A percentile compares a stretch with the other conserved stretches of the same genome.
Conservation (phyloP, 2,329 filamentous ascomycete species). For the Elsinoe fawcettii region DNA sequence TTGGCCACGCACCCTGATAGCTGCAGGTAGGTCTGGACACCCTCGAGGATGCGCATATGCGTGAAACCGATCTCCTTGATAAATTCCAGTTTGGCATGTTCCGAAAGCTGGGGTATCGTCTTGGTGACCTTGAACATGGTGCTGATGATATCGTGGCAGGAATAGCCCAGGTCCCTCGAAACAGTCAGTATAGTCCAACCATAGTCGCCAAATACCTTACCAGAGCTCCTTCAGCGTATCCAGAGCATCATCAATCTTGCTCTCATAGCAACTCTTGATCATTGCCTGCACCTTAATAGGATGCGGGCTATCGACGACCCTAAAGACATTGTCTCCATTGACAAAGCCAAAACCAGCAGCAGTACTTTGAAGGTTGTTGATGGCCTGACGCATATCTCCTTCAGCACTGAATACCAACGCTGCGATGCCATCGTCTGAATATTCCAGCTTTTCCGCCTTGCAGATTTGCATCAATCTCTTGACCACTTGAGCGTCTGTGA, state of each 20-base stretch:
- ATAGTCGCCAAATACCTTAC: constrained; percentile 37
- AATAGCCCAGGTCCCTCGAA: constrained; percentile 74
- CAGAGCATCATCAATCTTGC: constrained; percentile 78
- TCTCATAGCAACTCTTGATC: constrained; percentile 94
- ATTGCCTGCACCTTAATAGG: constrained; percentile 98
- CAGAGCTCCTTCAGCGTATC: constrained; percentile 85
- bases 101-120: constrained; percentile 81
- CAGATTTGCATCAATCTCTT: constrained; percentile 87
- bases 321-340: constrained; percentile 96
- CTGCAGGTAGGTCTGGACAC: constrained; percentile 89
- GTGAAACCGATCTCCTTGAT: constrained; percentile 94
- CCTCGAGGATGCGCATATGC: constrained; percentile 98
- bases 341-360: constrained; percentile 91
- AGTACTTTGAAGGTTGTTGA: constrained; percentile 96
- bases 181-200: not conserved
- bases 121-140: constrained; percentile 99
- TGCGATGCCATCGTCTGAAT: constrained; percentile 86
- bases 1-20: constrained; percentile 86
- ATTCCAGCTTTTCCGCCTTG: constrained; percentile 81
- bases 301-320: constrained; percentile 92
- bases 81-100: constrained; percentile 93
- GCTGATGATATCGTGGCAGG: constrained; percentile 97
- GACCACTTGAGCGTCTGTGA: constrained; percentile 88
- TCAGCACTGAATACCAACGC: constrained; percentile 97
- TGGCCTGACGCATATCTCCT: constrained; percentile 97